Percentiles rank a stretch among this genome's conserved stretches.
Evolutionary conservation across 768 basidiomycete species (phyloP).

Genomic region (Leccinellum albellum): DNA sequence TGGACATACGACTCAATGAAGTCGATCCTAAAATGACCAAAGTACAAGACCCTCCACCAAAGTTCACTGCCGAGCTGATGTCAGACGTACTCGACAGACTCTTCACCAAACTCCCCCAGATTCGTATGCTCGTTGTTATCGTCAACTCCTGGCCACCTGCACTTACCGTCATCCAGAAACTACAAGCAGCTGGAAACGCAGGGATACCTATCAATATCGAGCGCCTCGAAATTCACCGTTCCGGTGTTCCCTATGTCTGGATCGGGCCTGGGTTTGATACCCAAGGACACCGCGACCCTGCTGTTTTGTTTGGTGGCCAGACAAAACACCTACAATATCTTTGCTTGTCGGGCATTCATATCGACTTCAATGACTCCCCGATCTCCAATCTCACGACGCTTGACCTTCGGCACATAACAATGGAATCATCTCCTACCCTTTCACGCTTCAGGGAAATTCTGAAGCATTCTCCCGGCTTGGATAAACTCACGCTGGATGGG

Average conservation of each 20-base stretch:
- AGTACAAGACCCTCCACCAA: conserved; percentile 22
- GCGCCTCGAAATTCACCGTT: conserved; percentile 63
- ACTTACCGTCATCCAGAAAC: conserved; percentile 46
- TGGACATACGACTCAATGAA: conserved; percentile 64
- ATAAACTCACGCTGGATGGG: conserved; percentile 57
- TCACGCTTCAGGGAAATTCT: conserved; percentile 53
- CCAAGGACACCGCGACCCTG: conserved; percentile 28
- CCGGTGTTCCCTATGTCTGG: conserved; percentile 45
- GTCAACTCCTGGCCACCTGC: conserved; percentile 54
- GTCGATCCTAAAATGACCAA: conserved; percentile 22
- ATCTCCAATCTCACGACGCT: conserved; percentile 56
- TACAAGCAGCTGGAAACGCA: conserved; percentile 36
- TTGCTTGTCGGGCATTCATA: conserved; percentile 54
- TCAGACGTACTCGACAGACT: conserved; percentile 46
- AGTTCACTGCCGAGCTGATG: conserved; percentile 44
- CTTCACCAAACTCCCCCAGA: conserved; percentile 49
- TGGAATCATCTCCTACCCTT: conserved; percentile 48
- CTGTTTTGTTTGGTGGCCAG: conserved; percentile 49
- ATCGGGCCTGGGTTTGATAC: conserved; percentile 40
- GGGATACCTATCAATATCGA: conserved; percentile 45
- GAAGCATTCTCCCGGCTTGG: conserved; percentile 42
- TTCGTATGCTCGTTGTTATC: conserved; percentile 57
- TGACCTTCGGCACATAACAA: conserved; percentile 60
- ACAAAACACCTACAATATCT: conserved; percentile 48
- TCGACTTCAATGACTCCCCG: conserved; percentile 53